Evolutionary conservation across 305 asterid genomes (phyloP).

Genomic region (Nicotiana rustica): DNA sequence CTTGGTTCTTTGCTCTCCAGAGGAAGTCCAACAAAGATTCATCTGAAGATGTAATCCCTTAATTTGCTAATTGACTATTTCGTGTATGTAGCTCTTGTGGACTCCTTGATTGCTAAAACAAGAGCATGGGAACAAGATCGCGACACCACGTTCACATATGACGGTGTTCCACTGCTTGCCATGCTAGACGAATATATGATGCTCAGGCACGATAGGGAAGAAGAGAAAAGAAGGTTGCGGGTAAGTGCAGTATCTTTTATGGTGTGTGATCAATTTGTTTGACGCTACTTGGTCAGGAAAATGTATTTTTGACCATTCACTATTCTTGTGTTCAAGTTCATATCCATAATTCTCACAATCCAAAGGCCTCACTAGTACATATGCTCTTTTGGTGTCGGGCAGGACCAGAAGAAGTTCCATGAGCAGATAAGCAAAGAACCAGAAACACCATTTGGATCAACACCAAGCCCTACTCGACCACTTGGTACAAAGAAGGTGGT

Average conservation of each 20-base stretch:
- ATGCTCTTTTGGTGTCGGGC: background rate
- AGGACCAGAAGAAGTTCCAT: constrained; percentile 94
- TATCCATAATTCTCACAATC: background rate
- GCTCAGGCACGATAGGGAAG: constrained; percentile 94
- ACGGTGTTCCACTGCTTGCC: constrained; percentile 93
- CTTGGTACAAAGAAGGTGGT: constrained; percentile 67
- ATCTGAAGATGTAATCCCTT: background rate
- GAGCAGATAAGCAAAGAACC: constrained; percentile 77
- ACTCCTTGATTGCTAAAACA: constrained; percentile 81
- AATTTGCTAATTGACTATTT: background rate
- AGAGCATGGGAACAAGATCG: constrained; percentile 94
- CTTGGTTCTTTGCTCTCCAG: background rate
- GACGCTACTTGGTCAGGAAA: background rate
- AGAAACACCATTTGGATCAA: constrained; percentile 68
- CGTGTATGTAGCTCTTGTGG: constrained; percentile 74
- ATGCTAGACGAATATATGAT: constrained; percentile 95
- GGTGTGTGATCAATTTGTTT: background rate
- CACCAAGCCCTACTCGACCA: constrained; percentile 88
- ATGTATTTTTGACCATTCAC: background rate
- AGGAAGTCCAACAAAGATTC: background rate
- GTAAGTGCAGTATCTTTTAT: constrained; percentile 37
- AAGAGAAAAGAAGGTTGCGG: constrained; percentile 90
- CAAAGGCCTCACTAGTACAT: background rate
- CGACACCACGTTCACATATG: constrained; percentile 72
- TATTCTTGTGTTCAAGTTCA: background rate